Percentiles rank a stretch among this genome's conserved stretches.
phyloP scores from a whole-genome alignment of 108 stramenopile species.

The Skeletonema potamos region DNA sequence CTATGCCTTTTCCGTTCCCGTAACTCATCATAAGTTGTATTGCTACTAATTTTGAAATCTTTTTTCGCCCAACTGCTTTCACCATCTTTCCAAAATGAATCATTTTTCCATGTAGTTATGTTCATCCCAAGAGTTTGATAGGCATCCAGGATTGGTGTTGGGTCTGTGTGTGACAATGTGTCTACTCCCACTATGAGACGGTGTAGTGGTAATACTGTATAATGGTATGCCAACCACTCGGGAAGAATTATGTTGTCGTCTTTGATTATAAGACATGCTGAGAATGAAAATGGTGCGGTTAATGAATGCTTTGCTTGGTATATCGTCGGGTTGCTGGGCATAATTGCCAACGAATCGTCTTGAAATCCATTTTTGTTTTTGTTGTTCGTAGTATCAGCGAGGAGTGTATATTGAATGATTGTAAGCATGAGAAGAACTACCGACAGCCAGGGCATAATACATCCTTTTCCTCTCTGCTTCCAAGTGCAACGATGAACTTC shows the following conservation, averaged over 20 bases:
- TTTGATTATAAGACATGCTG: constrained; percentile 54
- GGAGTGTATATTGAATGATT: too few species aligned
- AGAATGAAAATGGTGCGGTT: constrained; percentile 16
- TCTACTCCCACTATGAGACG: constrained; percentile 46
- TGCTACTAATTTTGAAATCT: constrained; percentile 10
- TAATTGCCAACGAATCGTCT: too few species aligned
- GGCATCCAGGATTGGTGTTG: constrained; percentile 4
- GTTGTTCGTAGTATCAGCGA: too few species aligned
- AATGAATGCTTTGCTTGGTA: too few species aligned
- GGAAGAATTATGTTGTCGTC: constrained; percentile 50
- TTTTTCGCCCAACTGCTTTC: not conserved
- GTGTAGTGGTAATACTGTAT: constrained; percentile 48
- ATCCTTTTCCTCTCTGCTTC: too few species aligned
- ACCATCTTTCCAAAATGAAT: constrained; percentile 6
- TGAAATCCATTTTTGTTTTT: too few species aligned
- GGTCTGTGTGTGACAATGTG: not conserved
- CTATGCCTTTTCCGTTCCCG: not conserved
- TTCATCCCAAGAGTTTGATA: not conserved
- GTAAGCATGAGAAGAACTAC: too few species aligned
- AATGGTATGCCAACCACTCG: constrained; percentile 68
- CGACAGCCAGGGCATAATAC: too few species aligned
- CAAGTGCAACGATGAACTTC: too few species aligned
- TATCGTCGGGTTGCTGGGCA: too few species aligned
- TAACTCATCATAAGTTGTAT: not conserved
- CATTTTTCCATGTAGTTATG: not conserved